Conservation (phyloP, 495 filamentous ascomycete genomes). For the Thermothielavioides terrestris region DNA sequence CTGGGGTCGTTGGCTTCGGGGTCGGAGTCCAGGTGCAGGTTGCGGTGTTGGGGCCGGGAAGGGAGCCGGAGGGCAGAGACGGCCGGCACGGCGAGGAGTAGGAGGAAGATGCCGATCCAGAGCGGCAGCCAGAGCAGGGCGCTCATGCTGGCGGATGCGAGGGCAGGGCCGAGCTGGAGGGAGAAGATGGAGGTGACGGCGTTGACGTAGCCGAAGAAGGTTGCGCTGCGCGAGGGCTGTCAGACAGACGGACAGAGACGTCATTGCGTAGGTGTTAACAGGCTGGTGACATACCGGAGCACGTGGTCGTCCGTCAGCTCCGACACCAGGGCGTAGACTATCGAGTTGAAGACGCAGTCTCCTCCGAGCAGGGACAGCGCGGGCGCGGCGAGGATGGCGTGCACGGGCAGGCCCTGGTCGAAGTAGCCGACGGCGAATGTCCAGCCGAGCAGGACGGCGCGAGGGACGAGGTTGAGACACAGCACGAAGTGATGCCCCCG, state of each 20-base stretch:
- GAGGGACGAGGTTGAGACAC: constrained; percentile 33
- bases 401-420: constrained; percentile 27
- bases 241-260: no score
- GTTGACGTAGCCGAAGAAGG: constrained; percentile 38
- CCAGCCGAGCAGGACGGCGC: constrained; percentile 34
- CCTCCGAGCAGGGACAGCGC: constrained; percentile 35
- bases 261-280: no score
- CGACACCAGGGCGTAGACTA: constrained; percentile 36
- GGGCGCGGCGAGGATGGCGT: constrained; percentile 29
- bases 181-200: constrained; percentile 33
- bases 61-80: constrained; percentile 18
- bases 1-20: background rate
- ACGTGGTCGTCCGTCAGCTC: constrained; percentile 31
- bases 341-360: constrained; percentile 41
- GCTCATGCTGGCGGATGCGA: constrained; percentile 37
- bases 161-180: constrained; percentile 33
- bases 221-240: constrained; percentile 24
- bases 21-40: constrained; percentile 12
- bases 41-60: constrained; percentile 4
- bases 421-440: constrained; percentile 33
- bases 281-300: constrained; percentile 25
- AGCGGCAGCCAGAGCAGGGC: constrained; percentile 32
- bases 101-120: constrained; percentile 30
- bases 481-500: constrained; percentile 31
- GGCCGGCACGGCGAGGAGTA: constrained; percentile 28